These are phyloP conservation scores for Dictyostelium intermedium DNA, from an alignment of 78 protist genomes.

Conservation along the genomic window DNA sequence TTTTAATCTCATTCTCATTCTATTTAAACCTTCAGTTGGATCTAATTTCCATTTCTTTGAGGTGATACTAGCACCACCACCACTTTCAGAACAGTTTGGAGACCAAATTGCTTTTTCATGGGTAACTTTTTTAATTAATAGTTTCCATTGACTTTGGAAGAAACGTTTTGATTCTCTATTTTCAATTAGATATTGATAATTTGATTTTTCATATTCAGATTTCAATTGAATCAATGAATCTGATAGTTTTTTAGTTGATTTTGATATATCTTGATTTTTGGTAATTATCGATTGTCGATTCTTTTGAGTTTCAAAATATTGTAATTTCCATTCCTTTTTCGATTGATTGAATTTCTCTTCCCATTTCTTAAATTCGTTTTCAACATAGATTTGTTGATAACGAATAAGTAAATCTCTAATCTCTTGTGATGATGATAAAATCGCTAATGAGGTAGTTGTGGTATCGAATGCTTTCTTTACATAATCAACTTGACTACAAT, in stretches of 20 bases:
- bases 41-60: constrained; percentile 70
- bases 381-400: constrained; percentile 18
- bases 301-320: constrained; percentile 57
- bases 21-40: constrained; percentile 75
- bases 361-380: constrained; percentile 66
- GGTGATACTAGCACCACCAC: too few species aligned
- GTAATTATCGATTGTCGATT: constrained; percentile 31
- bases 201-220: constrained; percentile 36
- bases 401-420: neutral
- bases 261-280: constrained; percentile 41
- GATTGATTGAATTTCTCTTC: constrained; percentile 41
- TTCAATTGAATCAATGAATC: constrained; percentile 23
- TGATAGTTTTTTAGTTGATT: constrained; percentile 45
- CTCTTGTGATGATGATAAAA: neutral
- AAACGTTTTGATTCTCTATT: constrained; percentile 45
- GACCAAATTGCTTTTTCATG: constrained; percentile 75
- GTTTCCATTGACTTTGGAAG: constrained; percentile 69
- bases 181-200: neutral
- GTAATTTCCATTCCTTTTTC: constrained; percentile 62
- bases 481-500: neutral
- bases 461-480: constrained; percentile 6
- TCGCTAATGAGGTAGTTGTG: neutral
- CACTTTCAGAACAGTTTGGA: neutral
- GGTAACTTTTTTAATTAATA: constrained; percentile 39
- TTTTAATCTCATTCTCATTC: constrained; percentile 65